phyloP scores from a whole-genome alignment of 31 red algal species.

The Porphyra umbilicalis region DNA sequence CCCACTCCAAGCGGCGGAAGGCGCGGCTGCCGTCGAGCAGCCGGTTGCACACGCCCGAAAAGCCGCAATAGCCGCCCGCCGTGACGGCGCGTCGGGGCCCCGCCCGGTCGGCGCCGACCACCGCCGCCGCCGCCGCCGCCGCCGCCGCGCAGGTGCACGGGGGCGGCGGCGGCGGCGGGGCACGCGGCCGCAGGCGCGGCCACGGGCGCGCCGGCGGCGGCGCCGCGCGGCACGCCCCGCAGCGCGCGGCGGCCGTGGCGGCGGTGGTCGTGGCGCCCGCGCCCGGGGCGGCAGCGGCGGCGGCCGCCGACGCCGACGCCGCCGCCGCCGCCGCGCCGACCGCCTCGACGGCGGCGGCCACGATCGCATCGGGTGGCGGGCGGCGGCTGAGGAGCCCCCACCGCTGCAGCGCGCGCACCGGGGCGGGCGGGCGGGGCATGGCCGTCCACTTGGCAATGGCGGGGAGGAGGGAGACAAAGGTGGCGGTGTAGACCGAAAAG shows the following conservation, averaged over 20 bases:
- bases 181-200: neutral
- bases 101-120: neutral
- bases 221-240: neutral
- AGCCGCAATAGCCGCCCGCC: neutral
- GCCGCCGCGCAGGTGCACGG: neutral
- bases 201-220: neutral
- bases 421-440: neutral
- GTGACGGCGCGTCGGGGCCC: neutral
- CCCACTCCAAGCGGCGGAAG: neutral
- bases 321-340: neutral
- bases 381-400: neutral
- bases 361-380: neutral
- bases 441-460: neutral
- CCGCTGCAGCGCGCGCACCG: neutral
- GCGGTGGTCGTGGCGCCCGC: neutral
- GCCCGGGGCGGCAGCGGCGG: neutral
- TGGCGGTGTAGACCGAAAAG: neutral
- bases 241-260: neutral
- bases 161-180: neutral
- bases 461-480: constrained; percentile 2
- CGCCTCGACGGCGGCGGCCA: neutral
- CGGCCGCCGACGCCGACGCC: too few species aligned
- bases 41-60: neutral
- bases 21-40: neutral
- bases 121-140: neutral